phyloP scores from a whole-genome alignment of 768 basidiomycete species.

The Amanita brunnescens region DNA sequence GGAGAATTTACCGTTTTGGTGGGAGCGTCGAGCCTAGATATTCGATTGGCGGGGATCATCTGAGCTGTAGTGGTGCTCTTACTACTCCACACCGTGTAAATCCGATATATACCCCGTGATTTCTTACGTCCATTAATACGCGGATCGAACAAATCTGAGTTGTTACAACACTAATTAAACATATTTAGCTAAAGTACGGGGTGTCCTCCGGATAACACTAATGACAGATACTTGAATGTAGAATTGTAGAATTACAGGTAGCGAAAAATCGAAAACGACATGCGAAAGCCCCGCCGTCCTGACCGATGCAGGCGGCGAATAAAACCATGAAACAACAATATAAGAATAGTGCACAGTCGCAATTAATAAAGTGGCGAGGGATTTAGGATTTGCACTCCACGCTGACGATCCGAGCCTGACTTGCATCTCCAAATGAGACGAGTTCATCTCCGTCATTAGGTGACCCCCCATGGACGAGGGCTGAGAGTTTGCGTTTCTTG shows the following conservation, averaged over 20 bases:
- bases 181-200: too few relatives aligned
- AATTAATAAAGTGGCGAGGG: neutral
- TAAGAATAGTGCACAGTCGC: too few relatives aligned
- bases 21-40: constrained; percentile 43
- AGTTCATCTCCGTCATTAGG: constrained; percentile 11
- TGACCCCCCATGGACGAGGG: constrained; percentile 46
- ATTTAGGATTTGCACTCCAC: constrained; percentile 17
- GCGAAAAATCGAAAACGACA: too few relatives aligned
- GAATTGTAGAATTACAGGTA: too few relatives aligned
- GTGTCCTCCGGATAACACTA: too few relatives aligned
- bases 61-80: neutral
- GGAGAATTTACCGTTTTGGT: constrained; percentile 46
- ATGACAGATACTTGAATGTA: neutral
- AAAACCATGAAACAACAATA: too few relatives aligned
- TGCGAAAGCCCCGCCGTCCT: neutral
- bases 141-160: too few relatives aligned
- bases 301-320: too few relatives aligned
- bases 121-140: too few relatives aligned
- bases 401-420: constrained; percentile 40
- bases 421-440: constrained; percentile 51
- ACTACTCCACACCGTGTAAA: too few relatives aligned
- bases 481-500: constrained; percentile 55
- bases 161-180: too few relatives aligned
- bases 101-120: too few relatives aligned
- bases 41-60: constrained; percentile 22